Conservation (phyloP, 225 moss, liverwort and hornwort species). For the Marchantia polymorpha region DNA sequence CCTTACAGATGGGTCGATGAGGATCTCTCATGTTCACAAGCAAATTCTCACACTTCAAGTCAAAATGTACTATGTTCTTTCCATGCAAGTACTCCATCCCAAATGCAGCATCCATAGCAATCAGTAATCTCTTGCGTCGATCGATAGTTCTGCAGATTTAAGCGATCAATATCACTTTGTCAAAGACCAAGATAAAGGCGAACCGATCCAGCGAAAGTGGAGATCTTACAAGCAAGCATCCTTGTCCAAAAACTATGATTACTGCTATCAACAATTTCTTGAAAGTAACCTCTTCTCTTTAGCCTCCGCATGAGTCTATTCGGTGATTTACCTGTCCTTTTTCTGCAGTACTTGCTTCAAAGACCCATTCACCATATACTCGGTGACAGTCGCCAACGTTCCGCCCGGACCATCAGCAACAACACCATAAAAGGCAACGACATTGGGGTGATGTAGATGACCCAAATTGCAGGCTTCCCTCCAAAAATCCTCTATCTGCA, state of each 20-base stretch:
- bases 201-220: too few relatives aligned
- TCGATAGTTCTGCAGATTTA: constrained; percentile 75
- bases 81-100: constrained; percentile 98
- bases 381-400: constrained; percentile 93
- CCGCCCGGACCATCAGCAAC: constrained; percentile 98
- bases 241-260: not conserved
- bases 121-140: constrained; percentile 82
- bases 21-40: constrained; percentile 99
- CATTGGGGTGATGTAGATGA: constrained; percentile 95
- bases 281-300: not conserved
- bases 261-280: not conserved
- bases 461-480: constrained; percentile 95
- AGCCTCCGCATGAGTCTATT: not conserved
- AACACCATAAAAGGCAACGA: constrained; percentile 97
- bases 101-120: constrained; percentile 98
- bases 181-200: too few relatives aligned
- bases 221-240: too few relatives aligned
- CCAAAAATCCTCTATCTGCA: constrained; percentile 98
- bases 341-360: constrained; percentile 96
- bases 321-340: constrained; percentile 68
- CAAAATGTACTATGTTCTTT: constrained; percentile 97
- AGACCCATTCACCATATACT: constrained; percentile 99
- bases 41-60: constrained; percentile 93
- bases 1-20: constrained; percentile 98
- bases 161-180: not conserved